A percentile compares a stretch with the other conserved stretches of the same genome.
These are phyloP conservation scores for Hyaloscypha hepaticicola DNA, from an alignment of 495 filamentous ascomycete species.

Conservation along the genomic window DNA sequence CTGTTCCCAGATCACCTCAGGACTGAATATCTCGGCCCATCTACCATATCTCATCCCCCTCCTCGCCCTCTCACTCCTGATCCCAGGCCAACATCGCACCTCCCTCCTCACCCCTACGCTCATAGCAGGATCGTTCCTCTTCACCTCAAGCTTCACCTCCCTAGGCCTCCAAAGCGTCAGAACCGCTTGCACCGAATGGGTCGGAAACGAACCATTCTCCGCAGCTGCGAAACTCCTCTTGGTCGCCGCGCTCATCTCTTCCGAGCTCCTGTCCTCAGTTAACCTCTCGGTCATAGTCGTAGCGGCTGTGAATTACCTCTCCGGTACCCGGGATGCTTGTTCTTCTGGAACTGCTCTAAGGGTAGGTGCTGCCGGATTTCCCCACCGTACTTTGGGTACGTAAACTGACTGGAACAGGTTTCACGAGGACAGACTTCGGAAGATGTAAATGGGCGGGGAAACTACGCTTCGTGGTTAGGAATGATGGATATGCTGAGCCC, in stretches of 20 bases:
- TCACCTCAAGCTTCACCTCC: neutral
- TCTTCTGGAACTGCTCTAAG: neutral
- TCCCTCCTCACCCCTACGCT: neutral
- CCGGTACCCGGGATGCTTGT: neutral
- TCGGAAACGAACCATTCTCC: neutral
- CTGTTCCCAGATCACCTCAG: conserved; percentile 1
- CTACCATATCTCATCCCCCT: neutral
- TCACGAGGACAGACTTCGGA: neutral
- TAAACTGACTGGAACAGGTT: neutral
- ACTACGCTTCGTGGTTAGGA: neutral
- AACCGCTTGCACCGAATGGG: neutral
- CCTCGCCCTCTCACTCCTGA: neutral
- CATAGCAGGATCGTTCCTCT: neutral
- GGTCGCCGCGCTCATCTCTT: neutral
- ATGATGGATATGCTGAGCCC: conserved; percentile 4
- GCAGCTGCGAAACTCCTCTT: neutral
- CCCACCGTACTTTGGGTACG: neutral
- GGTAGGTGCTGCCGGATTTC: neutral
- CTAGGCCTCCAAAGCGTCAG: neutral
- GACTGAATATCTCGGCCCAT: neutral
- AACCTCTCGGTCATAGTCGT: neutral
- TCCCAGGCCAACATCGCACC: neutral
- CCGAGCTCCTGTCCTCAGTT: neutral
- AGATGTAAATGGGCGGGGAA: neutral
- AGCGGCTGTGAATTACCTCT: neutral